A percentile compares a stretch with the other conserved stretches of the same genome.
phyloP scores from a whole-genome alignment of 257 asterid species.

The Gentiana macrophylla region DNA sequence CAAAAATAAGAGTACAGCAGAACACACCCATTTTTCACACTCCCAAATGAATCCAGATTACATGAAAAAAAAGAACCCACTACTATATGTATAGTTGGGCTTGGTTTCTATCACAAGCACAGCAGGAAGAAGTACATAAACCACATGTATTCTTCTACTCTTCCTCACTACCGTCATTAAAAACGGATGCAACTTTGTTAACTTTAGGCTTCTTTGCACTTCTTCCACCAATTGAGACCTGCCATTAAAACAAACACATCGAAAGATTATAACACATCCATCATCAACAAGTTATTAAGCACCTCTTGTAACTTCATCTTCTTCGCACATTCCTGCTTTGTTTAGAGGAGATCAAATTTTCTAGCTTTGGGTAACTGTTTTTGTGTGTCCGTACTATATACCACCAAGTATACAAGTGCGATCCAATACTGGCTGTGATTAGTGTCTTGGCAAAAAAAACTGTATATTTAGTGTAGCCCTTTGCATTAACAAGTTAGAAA shows the following conservation, averaged over 20 bases:
- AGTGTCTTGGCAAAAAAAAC: too few species aligned
- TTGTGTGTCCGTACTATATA: too few species aligned
- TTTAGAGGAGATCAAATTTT: not conserved
- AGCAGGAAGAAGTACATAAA: not conserved
- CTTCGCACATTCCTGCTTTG: not conserved
- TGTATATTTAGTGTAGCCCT: too few species aligned
- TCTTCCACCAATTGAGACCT: slow-evolving; percentile 28
- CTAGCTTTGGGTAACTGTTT: too few species aligned
- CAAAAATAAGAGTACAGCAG: too few species aligned
- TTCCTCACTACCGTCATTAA: slow-evolving; percentile 70
- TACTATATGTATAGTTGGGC: too few species aligned
- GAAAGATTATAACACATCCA: not conserved
- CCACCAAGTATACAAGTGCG: not conserved
- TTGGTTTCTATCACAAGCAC: too few species aligned
- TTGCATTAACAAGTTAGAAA: too few species aligned
- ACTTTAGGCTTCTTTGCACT: slow-evolving; percentile 64
- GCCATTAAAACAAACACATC: slow-evolving; percentile 13
- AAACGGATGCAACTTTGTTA: slow-evolving; percentile 54
- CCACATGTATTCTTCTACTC: slow-evolving; percentile 22
- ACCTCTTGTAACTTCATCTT: not conserved
- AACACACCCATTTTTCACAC: too few species aligned
- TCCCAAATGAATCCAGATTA: too few species aligned
- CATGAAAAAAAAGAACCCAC: too few species aligned
- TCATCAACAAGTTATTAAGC: not conserved
- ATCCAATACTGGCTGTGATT: not conserved